A percentile compares a stretch with the other conserved stretches of the same genome.
These are phyloP conservation scores for Cercospora sojina DNA, from an alignment of 2,329 filamentous ascomycete species.

Conservation along the genomic window DNA sequence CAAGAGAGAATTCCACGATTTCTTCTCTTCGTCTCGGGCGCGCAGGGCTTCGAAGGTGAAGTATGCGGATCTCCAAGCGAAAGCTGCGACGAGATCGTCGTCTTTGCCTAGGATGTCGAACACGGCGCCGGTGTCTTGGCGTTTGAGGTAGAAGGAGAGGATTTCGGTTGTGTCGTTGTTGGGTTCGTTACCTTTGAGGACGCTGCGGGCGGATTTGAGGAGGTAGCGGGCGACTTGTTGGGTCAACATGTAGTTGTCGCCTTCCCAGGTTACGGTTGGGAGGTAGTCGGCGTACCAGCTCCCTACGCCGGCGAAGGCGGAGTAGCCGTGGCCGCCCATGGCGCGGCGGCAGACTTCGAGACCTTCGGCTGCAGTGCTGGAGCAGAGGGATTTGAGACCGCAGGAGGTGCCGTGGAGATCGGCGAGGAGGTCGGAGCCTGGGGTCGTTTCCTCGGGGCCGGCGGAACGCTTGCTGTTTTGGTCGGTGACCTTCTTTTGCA, in stretches of 20 bases:
- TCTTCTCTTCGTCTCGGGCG: conserved; percentile 72
- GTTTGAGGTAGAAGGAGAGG: conserved; percentile 62
- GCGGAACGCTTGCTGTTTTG: conserved; percentile 55
- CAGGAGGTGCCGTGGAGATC: conserved; percentile 76
- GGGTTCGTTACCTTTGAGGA: conserved; percentile 63
- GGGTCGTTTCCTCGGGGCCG: conserved; percentile 66
- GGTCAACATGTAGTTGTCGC: conserved; percentile 80
- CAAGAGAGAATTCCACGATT: conserved; percentile 73
- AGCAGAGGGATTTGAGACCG: conserved; percentile 71
- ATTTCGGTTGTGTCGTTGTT: conserved; percentile 69
- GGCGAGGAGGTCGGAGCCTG: conserved; percentile 66
- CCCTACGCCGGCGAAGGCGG: conserved; percentile 72
- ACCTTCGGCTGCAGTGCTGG: conserved; percentile 70
- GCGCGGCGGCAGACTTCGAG: conserved; percentile 72
- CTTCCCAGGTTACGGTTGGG: conserved; percentile 70
- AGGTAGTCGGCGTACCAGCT: conserved; percentile 74
- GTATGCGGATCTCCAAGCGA: conserved; percentile 72
- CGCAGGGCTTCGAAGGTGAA: conserved; percentile 74
- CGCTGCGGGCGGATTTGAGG: conserved; percentile 70
- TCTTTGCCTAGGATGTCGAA: conserved; percentile 73
- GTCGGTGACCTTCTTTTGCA: conserved; percentile 48
- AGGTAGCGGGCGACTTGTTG: conserved; percentile 77
- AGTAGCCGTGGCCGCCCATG: conserved; percentile 76
- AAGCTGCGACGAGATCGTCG: conserved; percentile 68
- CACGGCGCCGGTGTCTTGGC: conserved; percentile 68